Base-by-base conservation (phyloP, 2,329 filamentous ascomycete genomes). In the Colletotrichum chrysophilum region DNA sequence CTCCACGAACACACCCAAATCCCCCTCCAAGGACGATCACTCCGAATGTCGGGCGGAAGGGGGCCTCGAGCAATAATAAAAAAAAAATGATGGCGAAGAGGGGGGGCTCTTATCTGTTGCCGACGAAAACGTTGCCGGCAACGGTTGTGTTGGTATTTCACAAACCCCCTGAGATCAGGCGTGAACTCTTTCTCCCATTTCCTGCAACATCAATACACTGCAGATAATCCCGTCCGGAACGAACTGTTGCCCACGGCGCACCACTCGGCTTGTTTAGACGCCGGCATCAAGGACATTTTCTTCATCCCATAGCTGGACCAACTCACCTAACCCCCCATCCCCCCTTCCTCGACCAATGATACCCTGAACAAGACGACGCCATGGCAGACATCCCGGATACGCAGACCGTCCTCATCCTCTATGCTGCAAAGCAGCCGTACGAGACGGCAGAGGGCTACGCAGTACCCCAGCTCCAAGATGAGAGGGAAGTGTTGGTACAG, bases 401-500 rank as follows among this genome's bases (percentile, higher is more conserved):
- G 5, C 90, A 91, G 74, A 85, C 85, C 8, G 88, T 87, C 0
- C 80, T 92, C 7, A 79, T 91, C 21, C 80, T 92, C 4, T 86
- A 90, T 78, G 89, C 84, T 1, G 82, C 87, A 34, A 86, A 86
- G 36, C 86, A 91, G 77, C 86, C 85, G 66, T 92, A 92, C 76
- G 80, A 85, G 24, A 78, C 90, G 55, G 84, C 86, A 0, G 77
- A 79, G 3, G 83, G 86, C 7, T 85, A 91, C 79, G 80, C 83
- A 3, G 82, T 91, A 7, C 91, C 91, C 0, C 61, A 77, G 10
- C 75, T 79, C 21, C 74, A 76, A 14, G 82, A 84, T 85, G 79
- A 79, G 7, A 76, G 79, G 58, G 91, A 95, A 79, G 83, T 94
- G 7, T 84, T 95, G 7, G 89, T 95, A n/a, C 90, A 89, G 80